Base-by-base conservation (phyloP, 495 filamentous ascomycete genomes). In the Cercophora newfieldiana region DNA sequence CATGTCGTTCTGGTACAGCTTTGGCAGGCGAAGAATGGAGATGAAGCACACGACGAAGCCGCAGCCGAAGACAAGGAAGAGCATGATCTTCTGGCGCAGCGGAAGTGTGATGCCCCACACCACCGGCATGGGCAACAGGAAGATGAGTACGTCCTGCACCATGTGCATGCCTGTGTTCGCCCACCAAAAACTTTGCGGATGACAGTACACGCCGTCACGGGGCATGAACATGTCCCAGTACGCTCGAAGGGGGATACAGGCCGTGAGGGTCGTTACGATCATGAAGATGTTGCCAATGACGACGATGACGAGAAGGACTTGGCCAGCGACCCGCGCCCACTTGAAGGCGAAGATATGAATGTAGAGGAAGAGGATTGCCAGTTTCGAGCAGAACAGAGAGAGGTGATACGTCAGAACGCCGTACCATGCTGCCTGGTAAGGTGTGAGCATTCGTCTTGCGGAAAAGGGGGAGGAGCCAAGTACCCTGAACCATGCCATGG, bases 341-440 rank as follows among this genome's bases (percentile, higher is more conserved):
- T 69, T 69, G 67, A 75, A 76, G 59, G 69, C 69, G 59, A 81
- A 79, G 30, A 80, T 68, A 55, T 76, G 72, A 28, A 76, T 73
- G 68, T 81, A 81, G 37, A 81, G 72, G 8, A 65, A 64, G 8
- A 81, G 51, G 49, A 79, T 76, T 28, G 76, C 75, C 25, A 78
- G 50, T 50, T 81, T 81, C 31, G 72, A 68, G 69, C 76, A 74
- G 29, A 56, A 70, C 7, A 79, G 66, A 10, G 69, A 69, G 6
- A 74, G 53, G 19, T 53, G 33, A 65, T 77, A 77, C 53, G 73
- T 73, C 19, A 75, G 31, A 14, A 75, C 64, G n/a, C 68, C 66
- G 63, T 73, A 73, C 72, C 74, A 76, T 14, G 72, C 68, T 6
- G 72, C 66, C 73, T 74, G 44, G n/a, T 24, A 8, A 25, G 22